A percentile compares a stretch with the other conserved stretches of the same genome.
These are phyloP conservation scores for Lactarius akahatsu DNA, from an alignment of 768 basidiomycete genomes.

Conservation along the genomic window DNA sequence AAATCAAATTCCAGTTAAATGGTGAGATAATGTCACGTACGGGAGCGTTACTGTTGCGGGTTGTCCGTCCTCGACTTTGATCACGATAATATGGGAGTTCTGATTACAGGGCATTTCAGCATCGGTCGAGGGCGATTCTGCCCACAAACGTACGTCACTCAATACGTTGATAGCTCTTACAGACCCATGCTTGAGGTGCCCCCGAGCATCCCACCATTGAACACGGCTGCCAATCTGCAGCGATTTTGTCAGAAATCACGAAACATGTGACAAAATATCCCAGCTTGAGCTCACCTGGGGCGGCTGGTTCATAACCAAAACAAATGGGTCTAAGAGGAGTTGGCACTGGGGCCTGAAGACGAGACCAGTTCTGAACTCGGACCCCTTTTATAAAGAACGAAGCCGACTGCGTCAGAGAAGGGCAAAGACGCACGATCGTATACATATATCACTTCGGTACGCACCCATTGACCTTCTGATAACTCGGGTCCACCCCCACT, in stretches of 20 bases:
- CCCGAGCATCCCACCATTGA: slow-evolving; percentile 59
- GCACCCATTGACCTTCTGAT: slow-evolving; percentile 7
- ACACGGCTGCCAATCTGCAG: slow-evolving; percentile 64
- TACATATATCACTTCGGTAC: slow-evolving; percentile 13
- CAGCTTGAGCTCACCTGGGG: slow-evolving; percentile 44
- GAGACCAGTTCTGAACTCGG: slow-evolving; percentile 7
- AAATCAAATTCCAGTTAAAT: not conserved
- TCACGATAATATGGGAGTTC: slow-evolving; percentile 59
- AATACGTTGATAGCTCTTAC: slow-evolving; percentile 54
- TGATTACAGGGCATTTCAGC: slow-evolving; percentile 33
- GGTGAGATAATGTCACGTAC: slow-evolving; percentile 42
- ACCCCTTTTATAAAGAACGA: slow-evolving; percentile 12
- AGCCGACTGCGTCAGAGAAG: slow-evolving; percentile 13
- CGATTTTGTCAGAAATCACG: slow-evolving; percentile 24
- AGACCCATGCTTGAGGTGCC: slow-evolving; percentile 56
- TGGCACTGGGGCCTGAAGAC: slow-evolving; percentile 22
- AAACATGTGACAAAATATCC: not conserved
- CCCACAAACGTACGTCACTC: slow-evolving; percentile 50
- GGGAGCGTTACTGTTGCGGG: slow-evolving; percentile 52
- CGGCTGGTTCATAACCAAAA: slow-evolving; percentile 63
- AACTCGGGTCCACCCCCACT: not conserved
- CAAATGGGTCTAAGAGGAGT: slow-evolving; percentile 39
- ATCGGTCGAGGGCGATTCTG: slow-evolving; percentile 3
- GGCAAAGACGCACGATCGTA: slow-evolving; percentile 9
- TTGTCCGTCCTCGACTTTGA: slow-evolving; percentile 45